These are phyloP conservation scores for Ceratobasidium papillatum DNA, from an alignment of 1,284 basidiomycete species.

Conservation along the genomic window DNA sequence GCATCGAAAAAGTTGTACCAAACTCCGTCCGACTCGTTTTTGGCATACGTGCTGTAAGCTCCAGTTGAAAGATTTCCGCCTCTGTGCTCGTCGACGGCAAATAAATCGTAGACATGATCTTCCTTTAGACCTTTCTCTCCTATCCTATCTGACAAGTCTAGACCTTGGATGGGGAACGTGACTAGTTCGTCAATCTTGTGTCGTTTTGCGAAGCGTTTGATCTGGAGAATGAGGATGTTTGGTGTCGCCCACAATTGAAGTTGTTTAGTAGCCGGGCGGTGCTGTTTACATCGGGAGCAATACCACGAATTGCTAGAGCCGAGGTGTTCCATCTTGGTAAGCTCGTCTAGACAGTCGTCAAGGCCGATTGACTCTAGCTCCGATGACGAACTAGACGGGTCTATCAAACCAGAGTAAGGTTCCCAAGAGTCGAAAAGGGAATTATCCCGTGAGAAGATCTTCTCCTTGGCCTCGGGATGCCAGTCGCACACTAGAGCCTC, in stretches of 20 bases:
- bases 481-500: slow-evolving; percentile 89
- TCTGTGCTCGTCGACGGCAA: slow-evolving; percentile 93
- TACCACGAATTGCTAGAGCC: slow-evolving; percentile 99
- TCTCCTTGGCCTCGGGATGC: slow-evolving; percentile 73
- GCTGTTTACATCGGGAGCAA: slow-evolving; percentile 96
- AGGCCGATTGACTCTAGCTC: slow-evolving; percentile 75
- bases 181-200: slow-evolving; percentile 96
- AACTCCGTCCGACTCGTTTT: slow-evolving; percentile 80
- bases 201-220: slow-evolving; percentile 95
- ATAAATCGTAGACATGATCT: slow-evolving; percentile 78
- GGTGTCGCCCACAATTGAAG: slow-evolving; percentile 99
- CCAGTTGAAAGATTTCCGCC: slow-evolving; percentile 92
- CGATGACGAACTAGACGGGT: slow-evolving; percentile 43
- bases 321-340: slow-evolving; percentile 93
- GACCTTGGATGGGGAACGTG: slow-evolving; percentile 90
- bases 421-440: slow-evolving; percentile 68
- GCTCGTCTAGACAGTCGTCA: slow-evolving; percentile 94
- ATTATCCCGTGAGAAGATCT: slow-evolving; percentile 71
- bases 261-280: slow-evolving; percentile 97
- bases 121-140: slow-evolving; percentile 58
- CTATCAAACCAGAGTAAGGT: slow-evolving; percentile 45
- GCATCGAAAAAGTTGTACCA: slow-evolving; percentile 99
- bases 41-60: slow-evolving; percentile 95
- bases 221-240: slow-evolving; percentile 95
- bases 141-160: slow-evolving; percentile 84